Base-by-base conservation (phyloP, 2,329 filamentous ascomycete species). In the Fusarium floridanum region DNA sequence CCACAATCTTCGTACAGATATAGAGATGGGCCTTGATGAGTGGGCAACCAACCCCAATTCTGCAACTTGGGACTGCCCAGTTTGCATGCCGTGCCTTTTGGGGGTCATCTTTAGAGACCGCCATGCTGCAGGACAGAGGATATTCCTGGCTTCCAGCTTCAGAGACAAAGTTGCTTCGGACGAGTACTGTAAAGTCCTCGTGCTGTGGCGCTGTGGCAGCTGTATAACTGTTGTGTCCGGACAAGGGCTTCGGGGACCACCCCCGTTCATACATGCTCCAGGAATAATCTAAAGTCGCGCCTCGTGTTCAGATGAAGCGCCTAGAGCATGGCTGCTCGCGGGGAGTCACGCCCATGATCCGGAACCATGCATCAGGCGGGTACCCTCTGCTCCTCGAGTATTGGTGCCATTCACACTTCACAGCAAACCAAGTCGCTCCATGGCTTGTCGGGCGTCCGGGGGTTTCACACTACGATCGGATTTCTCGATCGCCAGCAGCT, bases 231-330 rank as follows among this genome's bases (percentile, higher is more conserved):
- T 32, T 36, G 59, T 70, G 57, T 53, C 64, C 43, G 39, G 66
- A 12, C 57, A 60, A 63, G 55, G 59, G 68, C 53, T 73, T 65
- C 64, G 68, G 63, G 67, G 55, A 10, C 10, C 24, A 29, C 24
- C 48, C 27, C 17, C 48, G 24, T 37, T 63, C 37, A 59, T 63
- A 48, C 55, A 67, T 34, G 27, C 43, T 53, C 71, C 61, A 63
- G 53, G 72, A 64, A 22, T 61, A n/a, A 61, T 29, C 65, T 66
- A 66, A 56, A 64, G 50, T 67, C 67, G 66, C 62, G 63, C 69
- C 71, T 74, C 71, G 73, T 77, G 75, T 75, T 77, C 72, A 71
- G 67, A 70, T 55, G 56, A 66, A 68, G 39, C 36, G 62, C 29
- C 61, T 36, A 68, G 24, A 57, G 29, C 29, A 34, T 70, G 53